These are phyloP conservation scores for Polyporus tsugae DNA, from an alignment of 1,284 basidiomycete species.

Conservation along the genomic window DNA sequence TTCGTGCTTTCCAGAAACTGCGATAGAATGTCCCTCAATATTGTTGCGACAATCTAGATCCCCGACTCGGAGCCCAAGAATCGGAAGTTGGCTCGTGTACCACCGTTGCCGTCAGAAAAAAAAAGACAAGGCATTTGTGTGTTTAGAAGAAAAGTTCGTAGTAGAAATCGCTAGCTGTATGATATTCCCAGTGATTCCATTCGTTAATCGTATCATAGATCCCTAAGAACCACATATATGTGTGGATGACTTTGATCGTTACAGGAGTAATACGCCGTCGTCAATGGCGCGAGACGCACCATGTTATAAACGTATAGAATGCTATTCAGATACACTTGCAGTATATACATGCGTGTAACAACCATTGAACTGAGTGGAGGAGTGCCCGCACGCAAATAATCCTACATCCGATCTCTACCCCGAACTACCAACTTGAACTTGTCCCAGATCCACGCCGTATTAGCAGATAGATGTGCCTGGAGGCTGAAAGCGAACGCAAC, in stretches of 20 bases:
- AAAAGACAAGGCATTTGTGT: not conserved
- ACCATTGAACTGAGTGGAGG: not conserved
- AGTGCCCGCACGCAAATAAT: not conserved
- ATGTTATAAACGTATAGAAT: not conserved
- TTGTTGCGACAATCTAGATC: not conserved
- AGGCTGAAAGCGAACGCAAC: not conserved
- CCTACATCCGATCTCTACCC: not conserved
- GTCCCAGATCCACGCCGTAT: not conserved
- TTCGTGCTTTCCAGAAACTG: not conserved
- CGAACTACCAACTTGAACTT: not conserved
- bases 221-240: no score
- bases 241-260: no score
- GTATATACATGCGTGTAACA: not conserved
- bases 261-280: no score
- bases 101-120: not conserved
- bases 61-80: not conserved
- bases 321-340: not conserved
- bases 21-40: not conserved
- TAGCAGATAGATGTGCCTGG: not conserved
- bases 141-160: not conserved
- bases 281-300: no score
- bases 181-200: not conserved
- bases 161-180: not conserved
- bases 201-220: not conserved
- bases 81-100: not conserved